Evolutionary conservation across 305 asterid genomes (phyloP).

Genomic region (Solanum aculeatissimum): DNA sequence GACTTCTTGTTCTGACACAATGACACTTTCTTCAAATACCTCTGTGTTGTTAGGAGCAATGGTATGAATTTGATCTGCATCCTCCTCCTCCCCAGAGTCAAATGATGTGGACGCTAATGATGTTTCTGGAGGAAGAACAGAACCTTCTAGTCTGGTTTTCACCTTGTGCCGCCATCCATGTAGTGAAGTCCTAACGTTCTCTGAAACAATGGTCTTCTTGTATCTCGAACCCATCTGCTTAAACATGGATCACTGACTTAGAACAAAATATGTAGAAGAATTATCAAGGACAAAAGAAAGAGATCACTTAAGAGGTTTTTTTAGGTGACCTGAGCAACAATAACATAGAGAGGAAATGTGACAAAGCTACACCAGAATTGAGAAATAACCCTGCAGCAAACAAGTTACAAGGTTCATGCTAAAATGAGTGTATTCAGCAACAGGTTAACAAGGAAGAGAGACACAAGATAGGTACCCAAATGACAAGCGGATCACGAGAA

Average conservation of each 20-base stretch:
- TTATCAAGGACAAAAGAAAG: not conserved
- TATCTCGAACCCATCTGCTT: conserved; percentile 87
- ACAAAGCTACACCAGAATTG: conserved; percentile 96
- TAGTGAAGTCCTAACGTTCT: conserved; percentile 62
- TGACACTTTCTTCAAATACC: not conserved
- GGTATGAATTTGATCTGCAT: not conserved
- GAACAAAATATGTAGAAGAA: not conserved
- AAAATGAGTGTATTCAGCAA: not conserved
- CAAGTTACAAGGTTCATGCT: not conserved
- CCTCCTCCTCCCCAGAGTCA: conserved; percentile 17
- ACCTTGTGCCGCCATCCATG: conserved; percentile 78
- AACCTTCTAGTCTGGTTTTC: conserved; percentile 29
- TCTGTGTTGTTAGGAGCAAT: not conserved
- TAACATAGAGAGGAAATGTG: conserved; percentile 93
- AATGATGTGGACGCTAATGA: conserved; percentile 11
- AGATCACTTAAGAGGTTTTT: not conserved
- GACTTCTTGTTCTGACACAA: not conserved
- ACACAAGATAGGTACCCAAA: conserved; percentile 41
- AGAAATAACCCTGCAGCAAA: conserved; percentile 47
- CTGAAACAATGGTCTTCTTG: conserved; percentile 74
- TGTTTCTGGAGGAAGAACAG: not conserved
- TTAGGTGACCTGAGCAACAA: conserved; percentile 66
- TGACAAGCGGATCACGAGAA: conserved; percentile 55
- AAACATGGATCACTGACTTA: not conserved
- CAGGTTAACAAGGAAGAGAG: not conserved